These are phyloP conservation scores for Bretziella fagacearum DNA, from an alignment of 2,329 filamentous ascomycete genomes.

Conservation along the genomic window DNA sequence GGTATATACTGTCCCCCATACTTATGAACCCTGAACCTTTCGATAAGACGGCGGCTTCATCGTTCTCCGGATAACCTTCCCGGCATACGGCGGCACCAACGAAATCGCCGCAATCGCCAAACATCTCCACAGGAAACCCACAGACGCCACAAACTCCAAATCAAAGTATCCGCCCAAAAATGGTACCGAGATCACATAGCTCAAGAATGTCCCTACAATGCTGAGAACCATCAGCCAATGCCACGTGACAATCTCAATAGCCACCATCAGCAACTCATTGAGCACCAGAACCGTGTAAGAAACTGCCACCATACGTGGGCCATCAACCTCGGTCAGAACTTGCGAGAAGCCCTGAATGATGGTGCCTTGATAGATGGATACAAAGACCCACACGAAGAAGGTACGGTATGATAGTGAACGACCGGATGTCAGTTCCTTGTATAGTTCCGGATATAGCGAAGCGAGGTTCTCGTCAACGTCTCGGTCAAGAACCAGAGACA, in stretches of 20 bases:
- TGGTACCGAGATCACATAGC: constrained; percentile 71
- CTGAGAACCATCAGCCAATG: constrained; percentile 79
- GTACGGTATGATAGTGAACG: constrained; percentile 78
- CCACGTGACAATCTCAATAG: constrained; percentile 92
- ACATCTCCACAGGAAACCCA: constrained; percentile 80
- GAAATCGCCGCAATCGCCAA: constrained; percentile 63
- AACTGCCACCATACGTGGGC: constrained; percentile 65
- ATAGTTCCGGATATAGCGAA: constrained; percentile 90
- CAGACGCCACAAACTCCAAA: constrained; percentile 56
- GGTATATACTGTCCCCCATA: no score
- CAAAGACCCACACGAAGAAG: constrained; percentile 92
- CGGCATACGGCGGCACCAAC: constrained; percentile 71
- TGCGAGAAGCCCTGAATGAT: constrained; percentile 93
- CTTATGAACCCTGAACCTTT: constrained; percentile 62
- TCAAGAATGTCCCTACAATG: constrained; percentile 62
- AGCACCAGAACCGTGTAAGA: constrained; percentile 82
- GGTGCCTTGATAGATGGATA: constrained; percentile 86
- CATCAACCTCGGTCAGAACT: constrained; percentile 63
- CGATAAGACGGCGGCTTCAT: constrained; percentile 88
- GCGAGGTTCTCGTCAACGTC: constrained; percentile 90
- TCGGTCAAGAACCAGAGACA: constrained; percentile 83
- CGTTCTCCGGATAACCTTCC: constrained; percentile 66
- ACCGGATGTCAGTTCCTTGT: constrained; percentile 88
- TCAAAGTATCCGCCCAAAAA: constrained; percentile 87
- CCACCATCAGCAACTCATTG: constrained; percentile 95